phyloP scores from a whole-genome alignment of 306 rosid species.

The Acacia acuminata region DNA sequence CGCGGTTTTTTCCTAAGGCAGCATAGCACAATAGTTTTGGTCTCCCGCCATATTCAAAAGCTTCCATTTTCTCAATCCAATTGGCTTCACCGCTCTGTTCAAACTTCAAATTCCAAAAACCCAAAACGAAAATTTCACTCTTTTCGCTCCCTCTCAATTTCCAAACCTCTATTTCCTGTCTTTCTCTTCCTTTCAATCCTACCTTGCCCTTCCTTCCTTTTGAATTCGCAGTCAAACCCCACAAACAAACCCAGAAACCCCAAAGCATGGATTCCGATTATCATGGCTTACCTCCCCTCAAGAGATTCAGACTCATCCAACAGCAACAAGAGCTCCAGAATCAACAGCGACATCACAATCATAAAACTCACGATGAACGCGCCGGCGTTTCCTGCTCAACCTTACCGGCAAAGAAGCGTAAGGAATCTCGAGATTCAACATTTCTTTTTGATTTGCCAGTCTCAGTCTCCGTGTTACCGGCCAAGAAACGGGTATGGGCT shows the following conservation, averaged over 20 bases:
- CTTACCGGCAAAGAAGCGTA: conserved; percentile 79
- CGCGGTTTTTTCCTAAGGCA: background rate
- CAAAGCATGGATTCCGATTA: conserved; percentile 51
- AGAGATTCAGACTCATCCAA: conserved; percentile 64
- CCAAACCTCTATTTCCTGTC: background rate
- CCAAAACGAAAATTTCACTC: background rate
- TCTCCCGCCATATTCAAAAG: conserved; percentile 18
- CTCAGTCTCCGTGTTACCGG: conserved; percentile 44
- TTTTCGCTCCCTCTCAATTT: background rate
- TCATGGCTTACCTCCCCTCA: conserved; percentile 66
- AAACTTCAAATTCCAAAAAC: conserved; percentile 10
- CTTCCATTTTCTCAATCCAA: background rate
- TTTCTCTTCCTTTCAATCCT: background rate
- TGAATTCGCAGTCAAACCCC: background rate
- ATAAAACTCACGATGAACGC: background rate
- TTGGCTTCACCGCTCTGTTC: conserved; percentile 5
- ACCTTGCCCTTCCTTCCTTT: background rate
- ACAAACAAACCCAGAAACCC: background rate
- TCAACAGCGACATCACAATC: conserved; percentile 13
- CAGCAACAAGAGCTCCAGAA: conserved; percentile 34
- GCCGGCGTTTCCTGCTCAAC: background rate
- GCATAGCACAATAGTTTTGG: background rate
- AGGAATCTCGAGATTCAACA: conserved; percentile 45
- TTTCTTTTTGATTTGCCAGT: conserved; percentile 6
- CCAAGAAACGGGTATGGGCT: conserved; percentile 80